phyloP scores from a whole-genome alignment of 2,329 filamentous ascomycete species.

The Penicillium brevicompactum region DNA sequence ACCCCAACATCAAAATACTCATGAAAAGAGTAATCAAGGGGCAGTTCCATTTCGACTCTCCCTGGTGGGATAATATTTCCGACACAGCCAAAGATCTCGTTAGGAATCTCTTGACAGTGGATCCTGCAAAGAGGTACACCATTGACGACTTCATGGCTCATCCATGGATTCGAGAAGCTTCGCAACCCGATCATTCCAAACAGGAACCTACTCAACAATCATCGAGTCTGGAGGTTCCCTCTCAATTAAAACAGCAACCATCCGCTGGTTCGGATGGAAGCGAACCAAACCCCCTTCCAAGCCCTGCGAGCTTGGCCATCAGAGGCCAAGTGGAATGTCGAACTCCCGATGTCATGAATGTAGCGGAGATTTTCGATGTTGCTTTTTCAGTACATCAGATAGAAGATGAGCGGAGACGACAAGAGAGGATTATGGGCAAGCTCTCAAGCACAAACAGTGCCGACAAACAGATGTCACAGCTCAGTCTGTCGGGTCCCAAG shows the following conservation, averaged over 20 bases:
- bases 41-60: slow-evolving; percentile 10
- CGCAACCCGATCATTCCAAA: not conserved
- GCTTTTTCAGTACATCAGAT: slow-evolving; percentile 4
- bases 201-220: not conserved
- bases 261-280: not conserved
- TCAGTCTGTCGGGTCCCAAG: not conserved
- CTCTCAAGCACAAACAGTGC: not conserved
- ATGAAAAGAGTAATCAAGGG: slow-evolving; percentile 8
- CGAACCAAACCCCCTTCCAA: not conserved
- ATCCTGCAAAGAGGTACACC: slow-evolving; percentile 6
- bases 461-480: not conserved
- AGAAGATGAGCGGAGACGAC: not conserved
- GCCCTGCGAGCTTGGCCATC: not conserved
- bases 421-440: not conserved
- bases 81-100: slow-evolving; percentile 12
- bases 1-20: slow-evolving; percentile 10
- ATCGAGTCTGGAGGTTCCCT: not conserved
- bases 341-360: slow-evolving; percentile 3
- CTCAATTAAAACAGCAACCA: not conserved
- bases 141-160: slow-evolving; percentile 13
- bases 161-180: slow-evolving; percentile 7
- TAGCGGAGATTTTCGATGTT: slow-evolving; percentile 9
- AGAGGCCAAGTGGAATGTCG: not conserved
- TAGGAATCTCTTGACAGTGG: slow-evolving; percentile 5
- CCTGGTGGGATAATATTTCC: slow-evolving; percentile 13